Evolutionary conservation across 352 stramenopile species (phyloP).

Genomic region (Saprolegnia parasitica): DNA sequence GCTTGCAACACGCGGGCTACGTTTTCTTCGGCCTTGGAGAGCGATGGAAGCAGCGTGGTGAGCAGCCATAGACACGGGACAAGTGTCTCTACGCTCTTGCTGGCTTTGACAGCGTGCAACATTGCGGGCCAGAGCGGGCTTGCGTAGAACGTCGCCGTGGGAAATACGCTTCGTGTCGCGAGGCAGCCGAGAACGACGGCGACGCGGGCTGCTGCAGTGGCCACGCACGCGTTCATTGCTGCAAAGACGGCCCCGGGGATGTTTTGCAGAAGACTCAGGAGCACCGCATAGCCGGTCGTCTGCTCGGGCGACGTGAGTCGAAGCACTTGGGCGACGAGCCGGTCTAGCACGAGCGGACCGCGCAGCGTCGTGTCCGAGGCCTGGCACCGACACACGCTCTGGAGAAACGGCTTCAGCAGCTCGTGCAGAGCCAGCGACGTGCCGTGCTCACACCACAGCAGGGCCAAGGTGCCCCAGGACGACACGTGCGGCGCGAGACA

Average conservation of each 20-base stretch:
- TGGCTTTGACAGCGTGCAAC: not conserved
- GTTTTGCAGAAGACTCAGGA: not conserved
- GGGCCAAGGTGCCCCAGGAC: constrained; percentile 4
- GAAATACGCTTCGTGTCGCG: not conserved
- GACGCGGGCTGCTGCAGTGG: no score
- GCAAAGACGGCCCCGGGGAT: not conserved
- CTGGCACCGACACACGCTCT: not conserved
- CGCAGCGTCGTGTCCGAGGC: not conserved
- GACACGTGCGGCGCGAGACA: not conserved
- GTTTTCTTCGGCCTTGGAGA: not conserved
- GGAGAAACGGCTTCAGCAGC: not conserved
- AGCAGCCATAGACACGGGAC: constrained; percentile 6
- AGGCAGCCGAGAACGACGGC: not conserved
- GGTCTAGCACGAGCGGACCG: not conserved
- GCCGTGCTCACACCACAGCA: not conserved
- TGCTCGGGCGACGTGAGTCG: no score
- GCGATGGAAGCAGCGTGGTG: not conserved
- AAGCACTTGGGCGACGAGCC: not conserved
- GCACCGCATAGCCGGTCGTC: not conserved
- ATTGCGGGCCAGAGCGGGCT: not conserved
- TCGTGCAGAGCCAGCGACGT: not conserved
- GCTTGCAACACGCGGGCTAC: not conserved
- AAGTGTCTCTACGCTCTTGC: not conserved
- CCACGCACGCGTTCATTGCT: not conserved
- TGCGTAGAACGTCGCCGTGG: not conserved